phyloP scores from a whole-genome alignment of 768 basidiomycete genomes.

The Kwoniella bestiolae region DNA sequence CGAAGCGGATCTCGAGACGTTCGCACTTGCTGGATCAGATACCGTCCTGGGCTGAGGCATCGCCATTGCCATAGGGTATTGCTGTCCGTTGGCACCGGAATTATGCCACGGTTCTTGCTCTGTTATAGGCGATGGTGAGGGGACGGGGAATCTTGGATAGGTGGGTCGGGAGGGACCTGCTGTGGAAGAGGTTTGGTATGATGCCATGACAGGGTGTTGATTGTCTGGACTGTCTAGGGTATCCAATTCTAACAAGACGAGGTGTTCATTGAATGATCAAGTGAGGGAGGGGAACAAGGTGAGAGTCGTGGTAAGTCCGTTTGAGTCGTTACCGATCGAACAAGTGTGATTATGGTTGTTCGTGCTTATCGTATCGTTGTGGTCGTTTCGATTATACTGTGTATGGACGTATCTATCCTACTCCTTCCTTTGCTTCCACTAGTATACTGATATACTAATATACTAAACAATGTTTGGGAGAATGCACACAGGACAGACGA shows the following conservation, averaged over 20 bases:
- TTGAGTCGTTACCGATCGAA: too few relatives aligned
- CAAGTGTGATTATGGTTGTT: neutral
- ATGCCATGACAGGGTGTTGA: slow-evolving; percentile 2
- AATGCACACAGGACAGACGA: neutral
- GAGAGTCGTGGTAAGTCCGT: neutral
- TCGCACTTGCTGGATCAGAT: neutral
- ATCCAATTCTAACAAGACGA: too few relatives aligned
- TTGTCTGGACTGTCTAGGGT: too few relatives aligned
- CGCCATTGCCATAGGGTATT: slow-evolving; percentile 14
- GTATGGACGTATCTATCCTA: neutral
- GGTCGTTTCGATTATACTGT: neutral
- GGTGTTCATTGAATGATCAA: too few relatives aligned
- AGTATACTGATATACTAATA: neutral
- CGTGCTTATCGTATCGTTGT: too few relatives aligned
- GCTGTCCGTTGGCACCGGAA: slow-evolving; percentile 14
- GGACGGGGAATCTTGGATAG: slow-evolving; percentile 7
- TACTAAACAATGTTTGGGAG: neutral
- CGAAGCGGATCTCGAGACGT: slow-evolving; percentile 15
- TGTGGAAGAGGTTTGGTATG: slow-evolving; percentile 27
- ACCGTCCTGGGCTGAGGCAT: slow-evolving; percentile 27
- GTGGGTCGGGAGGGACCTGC: slow-evolving; percentile 28
- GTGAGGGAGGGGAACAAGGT: too few relatives aligned
- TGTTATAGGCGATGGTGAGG: slow-evolving; percentile 15
- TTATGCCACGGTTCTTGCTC: slow-evolving; percentile 17
- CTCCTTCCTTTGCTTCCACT: neutral